Evolutionary conservation across 371 early-diverging fungal species (phyloP).

Genomic region (Capillidium heterosporum): DNA sequence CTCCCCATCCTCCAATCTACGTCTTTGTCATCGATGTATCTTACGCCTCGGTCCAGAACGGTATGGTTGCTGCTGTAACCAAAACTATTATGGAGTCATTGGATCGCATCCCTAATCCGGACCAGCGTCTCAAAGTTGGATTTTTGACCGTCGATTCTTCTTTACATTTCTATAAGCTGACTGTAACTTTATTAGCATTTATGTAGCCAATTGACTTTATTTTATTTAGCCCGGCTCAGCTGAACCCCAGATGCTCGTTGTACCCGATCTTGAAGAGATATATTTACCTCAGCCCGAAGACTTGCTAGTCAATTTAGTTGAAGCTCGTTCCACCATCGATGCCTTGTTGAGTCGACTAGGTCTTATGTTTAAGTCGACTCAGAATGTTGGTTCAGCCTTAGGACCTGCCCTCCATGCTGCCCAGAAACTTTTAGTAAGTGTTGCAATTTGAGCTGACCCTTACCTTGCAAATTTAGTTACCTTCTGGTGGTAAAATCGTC

Average conservation of each 20-base stretch:
- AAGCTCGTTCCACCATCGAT: constrained; percentile 48
- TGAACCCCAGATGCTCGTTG: constrained; percentile 87
- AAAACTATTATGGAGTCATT: constrained; percentile 63
- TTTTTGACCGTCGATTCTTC: constrained; percentile 79
- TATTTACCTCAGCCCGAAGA: constrained; percentile 73
- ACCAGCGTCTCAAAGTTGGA: constrained; percentile 70
- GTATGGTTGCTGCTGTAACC: constrained; percentile 51
- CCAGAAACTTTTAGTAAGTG: constrained; percentile 49
- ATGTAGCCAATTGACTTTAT: background rate
- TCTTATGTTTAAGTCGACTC: constrained; percentile 67
- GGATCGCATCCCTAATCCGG: constrained; percentile 73
- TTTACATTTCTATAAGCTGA: constrained; percentile 80
- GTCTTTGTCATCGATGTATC: constrained; percentile 89
- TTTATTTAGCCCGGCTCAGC: constrained; percentile 15
- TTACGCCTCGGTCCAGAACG: constrained; percentile 64
- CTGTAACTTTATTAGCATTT: constrained; percentile 12
- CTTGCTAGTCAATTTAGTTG: constrained; percentile 66
- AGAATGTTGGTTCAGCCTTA: constrained; percentile 51
- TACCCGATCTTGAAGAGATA: constrained; percentile 75
- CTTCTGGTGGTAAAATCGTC: constrained; percentile 82
- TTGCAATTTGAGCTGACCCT: background rate
- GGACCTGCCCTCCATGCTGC: constrained; percentile 77
- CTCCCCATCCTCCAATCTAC: constrained; percentile 86
- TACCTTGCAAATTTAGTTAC: constrained; percentile 15
- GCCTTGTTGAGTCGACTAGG: constrained; percentile 51